phyloP scores from a whole-genome alignment of 345 rosid species.

The Citrus sinensis region DVS_A1.0 CM039169.1:20191001-20191500 shows the following conservation, averaged over 20 bases:
- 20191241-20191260: slow-evolving; percentile 85
- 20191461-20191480: neutral
- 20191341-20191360: neutral
- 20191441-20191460: neutral
- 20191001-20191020: slow-evolving; percentile 91
- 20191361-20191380: neutral
- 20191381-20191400: neutral
- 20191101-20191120: neutral
- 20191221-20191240: slow-evolving; percentile 99
- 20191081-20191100: neutral
- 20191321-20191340: neutral
- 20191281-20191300: slow-evolving; percentile 24
- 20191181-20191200: slow-evolving; percentile 35
- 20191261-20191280: slow-evolving; percentile 85
- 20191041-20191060: slow-evolving; percentile 32
- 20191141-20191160: neutral
- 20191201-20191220: slow-evolving; percentile 82
- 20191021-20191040: slow-evolving; percentile 92
- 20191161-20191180: neutral
- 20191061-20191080: slow-evolving; percentile 4
- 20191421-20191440: neutral
- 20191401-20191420: no score
- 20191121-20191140: neutral
- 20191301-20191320: neutral
- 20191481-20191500: neutral